Evolutionary conservation across 345 rosid genomes (phyloP), one percentile per base, ranked within the genome.

Genomic region (Corchorus capsularis): DNA sequence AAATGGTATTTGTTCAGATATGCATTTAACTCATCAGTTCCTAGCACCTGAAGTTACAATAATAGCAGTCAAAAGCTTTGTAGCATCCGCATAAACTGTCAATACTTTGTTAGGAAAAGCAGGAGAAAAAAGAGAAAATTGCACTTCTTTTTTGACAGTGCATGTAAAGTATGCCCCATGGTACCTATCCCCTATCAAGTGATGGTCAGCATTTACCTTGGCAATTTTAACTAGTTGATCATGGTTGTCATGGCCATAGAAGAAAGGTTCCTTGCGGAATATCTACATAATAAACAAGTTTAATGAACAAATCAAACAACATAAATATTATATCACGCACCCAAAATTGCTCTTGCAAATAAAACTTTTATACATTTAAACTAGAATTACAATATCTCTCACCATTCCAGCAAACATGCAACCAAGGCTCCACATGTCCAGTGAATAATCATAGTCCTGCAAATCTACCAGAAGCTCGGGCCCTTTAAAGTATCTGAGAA

Each of bases 361-460:
- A 14, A 69, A 69, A 69, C 15, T 27, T 35, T 37, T 49, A 12
- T 61, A 20, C 17, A 69, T 22, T 45, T 43, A 69, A 49, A 64
- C 20, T 8, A 2, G 16, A 10, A 47, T 14, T 62, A 37, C 11
- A 6, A 20, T 17, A 80, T 71, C 68, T 75, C 94, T 85, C 70
- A 96, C 99, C 99, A 96, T 96, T 79, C 98, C 99, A 20, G 98
- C 98, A 87, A 96, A 92, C 99, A 93, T 96, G 81, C 99, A 96
- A 37, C 98, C 98, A 68, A 96, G 98, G 88, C 99, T 96, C 99
- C 99, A 96, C 95, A 96, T 93, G 79, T 93, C 99, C 83, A 93
- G 83, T 10, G 99, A 96, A 83, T 96, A 96, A 82, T 96, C 99
- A 82, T 96, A 96, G 81, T 93, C 99, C 84, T 91, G 98, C 54